phyloP scores from a whole-genome alignment of 352 stramenopile species.

The Globisporangium recalcitrans region DNA sequence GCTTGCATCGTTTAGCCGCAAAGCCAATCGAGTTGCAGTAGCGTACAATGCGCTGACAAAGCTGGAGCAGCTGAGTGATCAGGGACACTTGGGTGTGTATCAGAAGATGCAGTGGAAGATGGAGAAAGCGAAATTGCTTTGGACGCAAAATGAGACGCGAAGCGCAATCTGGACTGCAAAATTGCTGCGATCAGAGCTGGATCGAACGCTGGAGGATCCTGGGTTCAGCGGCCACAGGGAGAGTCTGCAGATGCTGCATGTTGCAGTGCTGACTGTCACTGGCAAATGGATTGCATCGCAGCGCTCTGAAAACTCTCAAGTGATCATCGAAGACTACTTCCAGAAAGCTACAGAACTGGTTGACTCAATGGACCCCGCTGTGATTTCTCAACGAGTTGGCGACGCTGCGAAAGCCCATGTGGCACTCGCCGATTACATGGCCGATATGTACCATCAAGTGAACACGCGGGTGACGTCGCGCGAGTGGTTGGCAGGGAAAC shows the following conservation, averaged over 20 bases:
- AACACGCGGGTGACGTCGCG: constrained; percentile 75
- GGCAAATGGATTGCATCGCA: constrained; percentile 92
- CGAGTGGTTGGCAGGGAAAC: constrained; percentile 86
- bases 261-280: constrained; percentile 67
- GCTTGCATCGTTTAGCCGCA: constrained; percentile 50
- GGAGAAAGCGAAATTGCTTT: constrained; percentile 75
- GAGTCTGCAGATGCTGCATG: constrained; percentile 46
- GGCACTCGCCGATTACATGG: constrained; percentile 87
- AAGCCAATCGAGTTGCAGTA: constrained; percentile 58
- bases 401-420: constrained; percentile 76
- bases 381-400: constrained; percentile 33
- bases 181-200: constrained; percentile 41
- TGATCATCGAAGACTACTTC: constrained; percentile 92
- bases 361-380: constrained; percentile 29
- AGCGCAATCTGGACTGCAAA: constrained; percentile 77
- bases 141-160: constrained; percentile 60
- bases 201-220: constrained; percentile 21
- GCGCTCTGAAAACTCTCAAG: constrained; percentile 86
- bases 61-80: constrained; percentile 48
- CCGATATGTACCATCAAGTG: constrained; percentile 90
- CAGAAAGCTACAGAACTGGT: constrained; percentile 73
- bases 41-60: constrained; percentile 59
- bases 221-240: constrained; percentile 11
- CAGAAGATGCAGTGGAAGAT: constrained; percentile 61
- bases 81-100: constrained; percentile 26